Evolutionary conservation across 306 rosid species (phyloP), one percentile per base, ranked within the genome.

Genomic region (Senna tora): DNA sequence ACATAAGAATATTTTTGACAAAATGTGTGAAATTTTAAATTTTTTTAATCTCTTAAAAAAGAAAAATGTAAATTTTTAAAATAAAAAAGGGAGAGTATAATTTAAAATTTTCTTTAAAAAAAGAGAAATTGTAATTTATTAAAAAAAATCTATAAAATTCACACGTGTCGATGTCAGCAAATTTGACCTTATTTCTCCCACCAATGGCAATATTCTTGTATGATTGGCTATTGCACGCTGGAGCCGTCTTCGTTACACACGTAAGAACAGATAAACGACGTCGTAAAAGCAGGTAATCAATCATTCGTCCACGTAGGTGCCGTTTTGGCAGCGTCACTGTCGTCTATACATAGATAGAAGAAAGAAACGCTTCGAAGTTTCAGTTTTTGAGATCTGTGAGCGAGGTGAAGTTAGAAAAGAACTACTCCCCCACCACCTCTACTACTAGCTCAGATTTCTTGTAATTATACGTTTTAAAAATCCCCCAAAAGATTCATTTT

Each of bases 181-280:
- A 41, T 8, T 41, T 41, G 46, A 8, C 46, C 13, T 36, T 36
- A 36, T 4, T 36, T 1, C 39, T 36, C 39, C 8, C 39, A 7
- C 30, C 30, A 1, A 7, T n/a, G n/a, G n/a, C n/a, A n/a, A n/a
- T 36, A 3, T 9, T 20, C 30, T 22, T 58, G 1, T 75, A 54
- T 78, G 83, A 82, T 82, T 82, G 86, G 86, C 73, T 75, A 30
- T 4, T 65, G 69, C 80, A 70, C 53, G 84, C 42, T 39, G 65
- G 46, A 38, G 21, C 50, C 41, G 45, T 49, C 6, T 38, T 50
- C 72, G 47, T 63, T 69, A 42, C 14, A 74, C 80, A 74, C 80
- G 80, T 74, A 46, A 70, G 74, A 73, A 21, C 28, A 6, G 0
- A 13, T 14, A 69, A 77, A 74, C 71, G 73, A 78, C 77, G 25